Base-by-base conservation (phyloP, 345 rosid genomes). In the Salix suchowensis region DNA sequence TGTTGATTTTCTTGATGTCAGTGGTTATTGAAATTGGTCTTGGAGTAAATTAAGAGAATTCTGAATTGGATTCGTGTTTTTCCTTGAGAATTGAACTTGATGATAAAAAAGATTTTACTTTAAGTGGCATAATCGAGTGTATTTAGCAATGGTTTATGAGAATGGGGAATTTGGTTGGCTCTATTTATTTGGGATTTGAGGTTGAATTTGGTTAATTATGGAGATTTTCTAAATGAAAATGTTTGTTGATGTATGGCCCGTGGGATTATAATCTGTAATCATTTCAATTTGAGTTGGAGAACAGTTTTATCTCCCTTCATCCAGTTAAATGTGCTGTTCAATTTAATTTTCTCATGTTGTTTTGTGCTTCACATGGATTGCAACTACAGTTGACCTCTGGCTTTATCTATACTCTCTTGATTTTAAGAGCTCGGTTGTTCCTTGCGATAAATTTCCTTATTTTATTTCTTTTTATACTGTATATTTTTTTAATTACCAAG, bases 1-100 rank as follows among this genome's bases (percentile, higher is more conserved):
- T 30, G 18, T 46, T 46, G 50, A 62, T 14, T 62, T 62, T 26
- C 23, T 62, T 24, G 30, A n/a, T 11, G 26, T 26, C 13, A n/a
- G 12, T 62, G 13, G 14, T 40, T 34, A 12, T 34, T 26, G 62
- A 50, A 7, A 1, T 15, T 28, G 36, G 5, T 19, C 1, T 70
- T 16, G 60, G 60, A 48, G 4, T 46, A 24, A 9, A 6, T 26
- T 70, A 14, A 70, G 36, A 28, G 32, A 71, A 71, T 71, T 68
- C 18, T 73, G 52, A 71, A 60, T 5, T 78, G 68, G 30, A 23
- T 82, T 32, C 39, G 28, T 26, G 75, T 71, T 58, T 5, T 58
- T 58, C 68, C 39, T 75, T 66, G 68, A 37, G 15, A 50, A 55
- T 21, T 32, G 34, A 32, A 32, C 34, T 54, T 34, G 37, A 18